Evolutionary conservation across 768 basidiomycete species (phyloP), one percentile per base, ranked within the genome.

Genomic region (Phaeotremella fagi): DNA sequence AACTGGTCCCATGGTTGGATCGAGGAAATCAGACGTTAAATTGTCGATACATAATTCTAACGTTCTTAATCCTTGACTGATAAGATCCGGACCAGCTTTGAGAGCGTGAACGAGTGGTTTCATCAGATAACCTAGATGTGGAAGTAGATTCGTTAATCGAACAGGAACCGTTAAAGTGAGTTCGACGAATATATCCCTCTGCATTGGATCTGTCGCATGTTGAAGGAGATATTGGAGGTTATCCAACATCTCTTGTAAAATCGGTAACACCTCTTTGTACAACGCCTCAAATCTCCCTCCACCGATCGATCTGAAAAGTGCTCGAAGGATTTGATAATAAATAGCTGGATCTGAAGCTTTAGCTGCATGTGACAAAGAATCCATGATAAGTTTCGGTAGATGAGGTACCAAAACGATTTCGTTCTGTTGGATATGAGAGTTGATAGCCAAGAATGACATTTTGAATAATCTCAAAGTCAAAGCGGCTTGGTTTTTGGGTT

Each of bases 21-120:
- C 94, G 25, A 99, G 81, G 78, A 98, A 98, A 75, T 98, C 95
- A 1, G 90, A 90, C 0, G 90, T 95, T 24, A 99, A 81, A 70
- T 98, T 99, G 77, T 99, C 95, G 66, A 98, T 94, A 76, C 94
- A 98, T n/a, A 99, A 80, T 74, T 99, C 95, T 54, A 99, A 82
- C 0, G 95, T 99, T 4, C 95, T 83, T 23, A 99, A 78, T 41
- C 95, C 95, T 77, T 99, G 95, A 22, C 90, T 85, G 49, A 97
- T 87, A 42, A 95, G 82, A 49, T 99, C 95, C 4, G 85, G 82
- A 33, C 82, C 83, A 31, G 91, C 91, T 46, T 85, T 83, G 47
- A 99, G 77, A 6, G 95, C 91, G 45, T 92, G 79, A 2, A 92
- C 90, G 25, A 99, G 80, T 0, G 95, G 95, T 61, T 90, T 87